Conservation (phyloP, 2,329 filamentous ascomycete species). For the Periconia sp. region DNA sequence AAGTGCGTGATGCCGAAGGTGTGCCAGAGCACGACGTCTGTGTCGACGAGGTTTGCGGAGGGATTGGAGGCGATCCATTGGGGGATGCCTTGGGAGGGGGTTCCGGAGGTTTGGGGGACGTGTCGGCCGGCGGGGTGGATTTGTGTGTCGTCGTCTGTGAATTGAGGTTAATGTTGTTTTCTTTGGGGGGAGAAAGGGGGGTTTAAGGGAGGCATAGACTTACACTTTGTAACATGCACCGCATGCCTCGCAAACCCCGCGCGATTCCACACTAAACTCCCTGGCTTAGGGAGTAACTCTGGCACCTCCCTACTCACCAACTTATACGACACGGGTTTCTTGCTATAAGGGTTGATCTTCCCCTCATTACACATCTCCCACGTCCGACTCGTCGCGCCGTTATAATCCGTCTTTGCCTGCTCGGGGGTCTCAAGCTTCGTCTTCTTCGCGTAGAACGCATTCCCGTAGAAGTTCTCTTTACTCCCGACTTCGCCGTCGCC, state of each 20-base stretch:
- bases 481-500: constrained; percentile 76
- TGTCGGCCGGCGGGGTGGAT: constrained; percentile 85
- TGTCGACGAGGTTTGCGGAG: constrained; percentile 70
- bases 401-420: constrained; percentile 75
- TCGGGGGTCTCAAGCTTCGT: constrained; percentile 74
- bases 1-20: constrained; percentile 92
- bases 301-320: constrained; percentile 86
- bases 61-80: constrained; percentile 75
- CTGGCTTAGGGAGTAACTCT: constrained; percentile 74
- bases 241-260: constrained; percentile 86
- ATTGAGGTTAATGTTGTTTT: constrained; percentile 7
- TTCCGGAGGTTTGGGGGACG: constrained; percentile 83
- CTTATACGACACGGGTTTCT: constrained; percentile 85
- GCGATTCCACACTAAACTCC: constrained; percentile 83
- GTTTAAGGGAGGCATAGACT: constrained; percentile 34
- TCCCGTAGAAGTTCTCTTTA: constrained; percentile 82
- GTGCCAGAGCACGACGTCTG: constrained; percentile 89
- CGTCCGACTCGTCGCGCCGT: constrained; percentile 74
- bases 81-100: constrained; percentile 71
- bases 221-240: constrained; percentile 87
- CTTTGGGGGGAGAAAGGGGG: neutral
- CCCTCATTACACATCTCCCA: constrained; percentile 90
- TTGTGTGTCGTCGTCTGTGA: constrained; percentile 72
- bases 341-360: constrained; percentile 81
- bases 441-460: constrained; percentile 84